These are phyloP conservation scores for Sungouiozyma intestinalis DNA, from an alignment of 805 yeast species.

Conservation along the genomic window DNA sequence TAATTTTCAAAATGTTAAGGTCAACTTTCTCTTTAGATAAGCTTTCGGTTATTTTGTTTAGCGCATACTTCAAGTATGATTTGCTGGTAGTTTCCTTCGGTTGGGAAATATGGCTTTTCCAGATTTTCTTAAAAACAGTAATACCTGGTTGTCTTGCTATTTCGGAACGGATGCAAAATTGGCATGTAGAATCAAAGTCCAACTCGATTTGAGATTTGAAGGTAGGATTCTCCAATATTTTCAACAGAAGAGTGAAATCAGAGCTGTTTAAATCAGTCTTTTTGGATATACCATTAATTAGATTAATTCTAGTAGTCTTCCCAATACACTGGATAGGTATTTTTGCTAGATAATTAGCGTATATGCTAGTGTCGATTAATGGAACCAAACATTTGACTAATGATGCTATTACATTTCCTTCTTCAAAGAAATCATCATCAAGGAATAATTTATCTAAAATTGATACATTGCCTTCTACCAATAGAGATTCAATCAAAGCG, in stretches of 20 bases:
- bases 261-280: conserved; percentile 3
- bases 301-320: conserved; percentile 26
- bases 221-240: conserved; percentile 41
- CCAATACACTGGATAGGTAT: conserved; percentile 44
- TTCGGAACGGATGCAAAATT: conserved; percentile 1
- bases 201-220: conserved; percentile 43
- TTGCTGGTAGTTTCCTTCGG: conserved; percentile 22
- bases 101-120: conserved; percentile 35
- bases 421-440: conserved; percentile 41
- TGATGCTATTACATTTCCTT: conserved; percentile 28
- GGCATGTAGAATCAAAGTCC: conserved; percentile 22
- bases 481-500: conserved; percentile 23
- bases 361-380: conserved; percentile 1
- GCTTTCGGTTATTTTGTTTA: not conserved
- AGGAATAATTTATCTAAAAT: conserved; percentile 21
- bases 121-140: conserved; percentile 29
- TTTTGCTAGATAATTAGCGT: conserved; percentile 6
- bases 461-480: conserved; percentile 14
- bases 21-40: conserved; percentile 3
- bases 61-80: conserved; percentile 7
- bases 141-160: not conserved
- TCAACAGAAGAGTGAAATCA: conserved; percentile 24
- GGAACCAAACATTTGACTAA: conserved; percentile 19
- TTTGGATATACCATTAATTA: conserved; percentile 16
- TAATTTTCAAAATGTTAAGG: conserved; percentile 7